Evolutionary conservation across 805 yeast species (phyloP).

Genomic region (Saturnispora dispora): DNA sequence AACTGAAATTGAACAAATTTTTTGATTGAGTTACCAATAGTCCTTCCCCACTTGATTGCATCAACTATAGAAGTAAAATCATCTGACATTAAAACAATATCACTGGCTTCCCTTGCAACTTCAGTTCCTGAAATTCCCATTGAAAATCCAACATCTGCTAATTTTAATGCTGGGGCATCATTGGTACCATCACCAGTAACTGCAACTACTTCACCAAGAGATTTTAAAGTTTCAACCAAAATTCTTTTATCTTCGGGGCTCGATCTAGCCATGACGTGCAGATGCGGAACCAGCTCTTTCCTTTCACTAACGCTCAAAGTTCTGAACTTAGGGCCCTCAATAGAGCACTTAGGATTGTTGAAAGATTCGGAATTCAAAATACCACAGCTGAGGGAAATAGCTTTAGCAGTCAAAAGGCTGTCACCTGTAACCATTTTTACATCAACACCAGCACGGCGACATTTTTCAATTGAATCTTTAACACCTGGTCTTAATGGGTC

Average conservation of each 20-base stretch:
- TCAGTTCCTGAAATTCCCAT: conserved; percentile 99
- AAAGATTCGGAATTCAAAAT: conserved; percentile 50
- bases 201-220: conserved; percentile 88
- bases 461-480: conserved; percentile 75
- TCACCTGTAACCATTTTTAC: conserved; percentile 99
- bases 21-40: conserved; percentile 88
- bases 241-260: conserved; percentile 92
- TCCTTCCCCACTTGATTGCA: conserved; percentile 98
- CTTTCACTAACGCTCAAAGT: conserved; percentile 51
- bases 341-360: conserved; percentile 48
- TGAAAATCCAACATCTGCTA: conserved; percentile 96
- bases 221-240: conserved; percentile 71
- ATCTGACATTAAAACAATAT: conserved; percentile 94
- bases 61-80: conserved; percentile 91
- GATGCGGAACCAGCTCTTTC: conserved; percentile 51
- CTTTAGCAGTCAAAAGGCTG: conserved; percentile 81
- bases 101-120: conserved; percentile 97
- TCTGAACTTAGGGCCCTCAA: conserved; percentile 93
- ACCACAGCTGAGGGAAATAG: conserved; percentile 82
- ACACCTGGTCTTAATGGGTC: conserved; percentile 93
- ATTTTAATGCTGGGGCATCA: conserved; percentile 94
- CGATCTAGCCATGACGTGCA: conserved; percentile 85
- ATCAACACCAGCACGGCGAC: conserved; percentile 84
- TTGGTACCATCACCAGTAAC: conserved; percentile 99
- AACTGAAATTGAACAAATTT: conserved; percentile 94